Evolutionary conservation across 345 rosid species (phyloP), one percentile per base, ranked within the genome.

Genomic region (Eucalyptus microcorys): DNA sequence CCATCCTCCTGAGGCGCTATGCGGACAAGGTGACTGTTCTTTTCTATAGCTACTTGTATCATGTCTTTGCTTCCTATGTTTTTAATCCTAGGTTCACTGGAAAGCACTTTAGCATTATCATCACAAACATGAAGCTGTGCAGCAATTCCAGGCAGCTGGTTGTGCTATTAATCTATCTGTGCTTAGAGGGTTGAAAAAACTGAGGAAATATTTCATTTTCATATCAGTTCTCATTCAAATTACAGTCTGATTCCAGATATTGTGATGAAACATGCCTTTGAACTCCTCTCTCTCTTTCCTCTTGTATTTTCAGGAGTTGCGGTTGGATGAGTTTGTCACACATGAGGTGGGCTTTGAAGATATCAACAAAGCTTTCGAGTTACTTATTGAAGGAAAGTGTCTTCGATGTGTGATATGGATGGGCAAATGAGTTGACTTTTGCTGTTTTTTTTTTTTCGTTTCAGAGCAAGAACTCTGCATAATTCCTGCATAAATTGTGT

Each of bases 351-450:
- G 87, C 53, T 95, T 97, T 32, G 95, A 94, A 89, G 97, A 94
- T 24, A 96, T 97, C 88, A 96, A 96, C 91, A 92, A 93, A 81
- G 97, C 98, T 19, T 96, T 96, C 49, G 93, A 95, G 81, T 89
- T 96, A 88, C 96, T 95, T 7, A 42, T 91, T 5, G 93, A 91
- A 80, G 97, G 99, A 80, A 92, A 93, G 88, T 93, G 93, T 87
- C 94, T 97, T 81, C 94, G 97, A 14, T 95, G 96, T 91, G 97
- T 97, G 88, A 91, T 97, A 47, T 95, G 96, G 98, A 95, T 96
- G 96, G 90, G 90, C 68, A 91, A 93, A 88, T 91, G 87, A 93
- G 66, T 22, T 87, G 43, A 32, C 26, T 84, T 40, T 13, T 89
- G 66, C 86, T 81, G 27, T 37, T 19, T 21, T 14, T 76, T 71